These are phyloP conservation scores for Pythium apleroticum DNA, from an alignment of 352 stramenopile genomes.

Conservation along the genomic window DNA sequence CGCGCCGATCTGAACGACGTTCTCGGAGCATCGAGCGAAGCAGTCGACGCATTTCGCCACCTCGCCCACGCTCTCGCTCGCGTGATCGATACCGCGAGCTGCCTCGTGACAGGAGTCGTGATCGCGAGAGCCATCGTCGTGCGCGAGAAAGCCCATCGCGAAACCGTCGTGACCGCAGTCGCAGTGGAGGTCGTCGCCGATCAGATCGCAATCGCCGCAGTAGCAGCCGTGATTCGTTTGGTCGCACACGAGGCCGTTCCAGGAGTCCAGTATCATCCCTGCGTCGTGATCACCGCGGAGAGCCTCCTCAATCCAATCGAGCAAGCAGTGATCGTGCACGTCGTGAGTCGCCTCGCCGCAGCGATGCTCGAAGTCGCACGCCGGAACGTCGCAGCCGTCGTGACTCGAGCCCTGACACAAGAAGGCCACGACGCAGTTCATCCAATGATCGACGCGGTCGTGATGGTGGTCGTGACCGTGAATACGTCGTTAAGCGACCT, in stretches of 20 bases:
- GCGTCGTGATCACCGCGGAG: neutral
- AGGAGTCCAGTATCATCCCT: neutral
- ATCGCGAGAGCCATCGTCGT: neutral
- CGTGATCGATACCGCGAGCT: neutral
- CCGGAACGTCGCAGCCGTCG: constrained; percentile 7
- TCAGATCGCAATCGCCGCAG: neutral
- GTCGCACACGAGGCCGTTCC: neutral
- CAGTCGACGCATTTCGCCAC: neutral
- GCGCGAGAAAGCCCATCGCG: neutral
- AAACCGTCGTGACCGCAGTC: neutral
- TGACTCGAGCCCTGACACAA: neutral
- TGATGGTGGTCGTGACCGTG: constrained; percentile 14
- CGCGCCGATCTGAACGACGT: neutral
- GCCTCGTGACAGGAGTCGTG: neutral
- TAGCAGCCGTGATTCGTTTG: constrained; percentile 4
- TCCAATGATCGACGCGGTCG: neutral
- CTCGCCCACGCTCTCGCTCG: constrained; percentile 2
- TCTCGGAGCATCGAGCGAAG: neutral
- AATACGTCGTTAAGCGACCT: constrained; percentile 30
- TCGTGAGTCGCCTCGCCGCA: neutral
- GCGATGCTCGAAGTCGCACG: constrained; percentile 1
- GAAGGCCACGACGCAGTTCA: constrained; percentile 8
- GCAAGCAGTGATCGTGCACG: neutral
- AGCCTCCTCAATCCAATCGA: neutral
- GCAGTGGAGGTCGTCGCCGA: neutral